phyloP scores from a whole-genome alignment of 345 rosid genomes.

The Turritis glabra region DNA sequence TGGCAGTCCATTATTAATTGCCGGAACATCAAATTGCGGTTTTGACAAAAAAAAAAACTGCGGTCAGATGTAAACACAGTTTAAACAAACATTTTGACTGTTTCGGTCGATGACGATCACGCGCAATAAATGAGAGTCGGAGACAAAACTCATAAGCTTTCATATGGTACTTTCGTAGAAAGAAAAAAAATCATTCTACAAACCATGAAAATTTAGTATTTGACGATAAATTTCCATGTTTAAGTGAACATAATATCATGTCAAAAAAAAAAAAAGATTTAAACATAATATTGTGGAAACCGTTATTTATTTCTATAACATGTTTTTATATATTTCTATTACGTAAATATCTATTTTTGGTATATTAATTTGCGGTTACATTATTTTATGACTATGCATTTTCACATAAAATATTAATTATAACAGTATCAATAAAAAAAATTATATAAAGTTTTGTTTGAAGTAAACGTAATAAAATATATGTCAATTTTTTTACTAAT shows the following conservation, averaged over 20 bases:
- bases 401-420: too few species aligned
- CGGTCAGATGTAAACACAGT: neutral
- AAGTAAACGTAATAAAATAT: too few species aligned
- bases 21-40: neutral
- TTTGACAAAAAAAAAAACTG: neutral
- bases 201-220: too few species aligned
- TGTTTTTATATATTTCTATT: too few species aligned
- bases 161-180: neutral
- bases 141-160: neutral
- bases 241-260: too few species aligned
- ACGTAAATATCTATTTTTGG: too few species aligned
- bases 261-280: too few species aligned
- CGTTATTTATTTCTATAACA: too few species aligned
- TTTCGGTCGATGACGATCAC: slow-evolving; percentile 20
- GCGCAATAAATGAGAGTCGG: slow-evolving; percentile 6
- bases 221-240: neutral
- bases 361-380: too few species aligned
- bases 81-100: neutral
- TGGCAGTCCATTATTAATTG: slow-evolving; percentile 3
- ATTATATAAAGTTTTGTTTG: neutral
- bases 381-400: too few species aligned
- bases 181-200: too few species aligned
- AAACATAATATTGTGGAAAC: too few species aligned
- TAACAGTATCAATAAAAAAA: neutral
- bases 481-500: neutral